Evolutionary conservation across 257 asterid genomes (phyloP).

Genomic region (Solanum virginianum): DNA sequence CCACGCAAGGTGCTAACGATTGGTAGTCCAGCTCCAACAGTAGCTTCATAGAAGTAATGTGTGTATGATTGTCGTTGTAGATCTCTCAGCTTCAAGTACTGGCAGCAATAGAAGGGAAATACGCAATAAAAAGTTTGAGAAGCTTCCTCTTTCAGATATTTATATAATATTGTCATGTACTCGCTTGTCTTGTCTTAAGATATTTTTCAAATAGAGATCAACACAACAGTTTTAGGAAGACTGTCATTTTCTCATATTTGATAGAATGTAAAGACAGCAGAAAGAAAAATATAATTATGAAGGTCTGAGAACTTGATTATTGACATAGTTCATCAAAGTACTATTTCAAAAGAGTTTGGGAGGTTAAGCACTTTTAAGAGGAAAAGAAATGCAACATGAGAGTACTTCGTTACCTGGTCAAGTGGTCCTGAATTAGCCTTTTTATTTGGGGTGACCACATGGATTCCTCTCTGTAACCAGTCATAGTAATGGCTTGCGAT

Average conservation of each 20-base stretch:
- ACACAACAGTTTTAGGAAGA: not conserved
- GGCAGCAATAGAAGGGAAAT: constrained; percentile 6
- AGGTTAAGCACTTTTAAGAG: not conserved
- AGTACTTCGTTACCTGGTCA: constrained; percentile 46
- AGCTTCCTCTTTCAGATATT: not conserved
- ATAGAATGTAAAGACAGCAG: not conserved
- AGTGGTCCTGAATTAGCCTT: constrained; percentile 99
- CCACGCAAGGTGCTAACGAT: constrained; percentile 88
- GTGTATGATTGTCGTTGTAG: constrained; percentile 88
- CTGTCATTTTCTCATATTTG: not conserved
- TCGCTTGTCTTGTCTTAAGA: not conserved
- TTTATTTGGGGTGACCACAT: constrained; percentile 90
- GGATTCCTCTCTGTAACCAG: constrained; percentile 91
- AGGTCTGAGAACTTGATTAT: not conserved
- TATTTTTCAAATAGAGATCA: not conserved
- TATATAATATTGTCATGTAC: not conserved
- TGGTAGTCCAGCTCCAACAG: constrained; percentile 99
- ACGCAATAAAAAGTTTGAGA: not conserved
- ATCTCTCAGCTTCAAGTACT: constrained; percentile 87
- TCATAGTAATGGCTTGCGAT: constrained; percentile 79
- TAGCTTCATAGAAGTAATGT: constrained; percentile 95
- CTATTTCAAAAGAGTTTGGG: not conserved
- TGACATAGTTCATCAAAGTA: not conserved
- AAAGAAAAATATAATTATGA: not conserved
- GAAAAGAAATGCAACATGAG: not conserved